These are phyloP conservation scores for Mycena leptocephala DNA, from an alignment of 768 basidiomycete genomes.

Conservation along the genomic window DNA sequence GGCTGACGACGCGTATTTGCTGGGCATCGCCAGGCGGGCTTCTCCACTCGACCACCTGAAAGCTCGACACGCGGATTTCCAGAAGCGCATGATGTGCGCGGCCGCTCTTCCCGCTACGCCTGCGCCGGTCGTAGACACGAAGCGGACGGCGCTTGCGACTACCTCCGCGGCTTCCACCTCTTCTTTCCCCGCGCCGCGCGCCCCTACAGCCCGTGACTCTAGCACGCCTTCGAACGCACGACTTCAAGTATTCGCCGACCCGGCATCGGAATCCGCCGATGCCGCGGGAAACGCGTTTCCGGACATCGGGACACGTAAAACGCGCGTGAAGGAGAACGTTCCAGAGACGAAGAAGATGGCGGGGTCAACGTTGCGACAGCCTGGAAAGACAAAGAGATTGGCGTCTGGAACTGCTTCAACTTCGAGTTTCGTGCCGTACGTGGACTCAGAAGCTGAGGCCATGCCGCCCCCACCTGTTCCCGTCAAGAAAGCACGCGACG, in stretches of 20 bases:
- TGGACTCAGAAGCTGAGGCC: constrained; percentile 71
- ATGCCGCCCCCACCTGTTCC: constrained; percentile 60
- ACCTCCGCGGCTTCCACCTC: constrained; percentile 57
- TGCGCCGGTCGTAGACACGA: constrained; percentile 49
- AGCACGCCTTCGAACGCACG: constrained; percentile 67
- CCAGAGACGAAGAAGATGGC: constrained; percentile 78
- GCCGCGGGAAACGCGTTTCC: constrained; percentile 70
- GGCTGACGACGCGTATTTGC: constrained; percentile 91
- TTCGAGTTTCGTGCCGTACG: constrained; percentile 71
- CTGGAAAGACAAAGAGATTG: constrained; percentile 70
- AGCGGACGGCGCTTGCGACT: constrained; percentile 63
- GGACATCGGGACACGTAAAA: constrained; percentile 85
- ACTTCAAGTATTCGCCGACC: constrained; percentile 83
- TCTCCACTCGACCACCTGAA: constrained; percentile 87
- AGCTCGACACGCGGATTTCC: constrained; percentile 87
- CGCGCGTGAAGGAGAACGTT: constrained; percentile 85
- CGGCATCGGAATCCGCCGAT: constrained; percentile 63
- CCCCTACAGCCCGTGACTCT: constrained; percentile 45
- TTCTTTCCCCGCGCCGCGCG: constrained; percentile 47
- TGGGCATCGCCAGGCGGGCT: constrained; percentile 91
- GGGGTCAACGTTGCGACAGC: constrained; percentile 78
- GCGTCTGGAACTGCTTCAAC: constrained; percentile 55
- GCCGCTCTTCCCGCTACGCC: constrained; percentile 54
- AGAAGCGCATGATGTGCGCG: constrained; percentile 88
- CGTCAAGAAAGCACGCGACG: constrained; percentile 27